Evolutionary conservation across 768 basidiomycete genomes (phyloP).

Genomic region (Podaxis mareebaensis): DNA sequence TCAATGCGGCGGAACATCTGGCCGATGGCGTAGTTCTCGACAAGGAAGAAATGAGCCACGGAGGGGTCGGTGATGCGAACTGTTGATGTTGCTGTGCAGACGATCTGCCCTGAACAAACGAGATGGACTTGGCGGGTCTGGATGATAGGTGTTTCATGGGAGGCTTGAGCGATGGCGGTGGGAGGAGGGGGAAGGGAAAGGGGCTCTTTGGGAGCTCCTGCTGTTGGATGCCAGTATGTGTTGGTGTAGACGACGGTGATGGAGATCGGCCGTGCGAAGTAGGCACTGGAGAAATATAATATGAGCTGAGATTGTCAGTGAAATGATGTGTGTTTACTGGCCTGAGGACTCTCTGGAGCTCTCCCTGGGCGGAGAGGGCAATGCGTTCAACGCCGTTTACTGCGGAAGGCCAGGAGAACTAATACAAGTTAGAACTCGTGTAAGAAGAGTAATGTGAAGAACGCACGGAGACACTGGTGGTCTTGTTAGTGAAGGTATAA

Average conservation of each 20-base stretch:
- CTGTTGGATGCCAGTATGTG: slow-evolving; percentile 34
- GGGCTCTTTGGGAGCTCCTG: slow-evolving; percentile 26
- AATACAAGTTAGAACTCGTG: not conserved
- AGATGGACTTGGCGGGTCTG: slow-evolving; percentile 70
- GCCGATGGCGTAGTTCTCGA: slow-evolving; percentile 66
- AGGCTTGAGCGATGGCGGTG: slow-evolving; percentile 38
- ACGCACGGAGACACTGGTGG: slow-evolving; percentile 36
- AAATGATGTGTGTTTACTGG: slow-evolving; percentile 22
- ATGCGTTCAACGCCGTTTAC: slow-evolving; percentile 66
- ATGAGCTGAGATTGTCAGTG: not conserved
- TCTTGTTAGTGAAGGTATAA: slow-evolving; percentile 46
- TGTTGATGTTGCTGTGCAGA: slow-evolving; percentile 65
- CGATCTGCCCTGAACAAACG: slow-evolving; percentile 49
- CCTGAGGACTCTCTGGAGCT: slow-evolving; percentile 73
- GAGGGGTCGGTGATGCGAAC: slow-evolving; percentile 59
- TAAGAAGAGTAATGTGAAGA: not conserved
- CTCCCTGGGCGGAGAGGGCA: slow-evolving; percentile 67
- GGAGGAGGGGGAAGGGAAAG: slow-evolving; percentile 35
- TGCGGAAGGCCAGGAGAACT: slow-evolving; percentile 55
- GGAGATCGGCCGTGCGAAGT: slow-evolving; percentile 63
- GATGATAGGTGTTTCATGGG: slow-evolving; percentile 50
- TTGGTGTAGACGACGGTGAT: slow-evolving; percentile 59
- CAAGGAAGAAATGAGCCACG: slow-evolving; percentile 61
- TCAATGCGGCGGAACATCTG: slow-evolving; percentile 63
- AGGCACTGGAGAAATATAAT: slow-evolving; percentile 43